Base-by-base conservation (phyloP, 2,329 filamentous ascomycete genomes). In the Zarea fungicola region DNA sequence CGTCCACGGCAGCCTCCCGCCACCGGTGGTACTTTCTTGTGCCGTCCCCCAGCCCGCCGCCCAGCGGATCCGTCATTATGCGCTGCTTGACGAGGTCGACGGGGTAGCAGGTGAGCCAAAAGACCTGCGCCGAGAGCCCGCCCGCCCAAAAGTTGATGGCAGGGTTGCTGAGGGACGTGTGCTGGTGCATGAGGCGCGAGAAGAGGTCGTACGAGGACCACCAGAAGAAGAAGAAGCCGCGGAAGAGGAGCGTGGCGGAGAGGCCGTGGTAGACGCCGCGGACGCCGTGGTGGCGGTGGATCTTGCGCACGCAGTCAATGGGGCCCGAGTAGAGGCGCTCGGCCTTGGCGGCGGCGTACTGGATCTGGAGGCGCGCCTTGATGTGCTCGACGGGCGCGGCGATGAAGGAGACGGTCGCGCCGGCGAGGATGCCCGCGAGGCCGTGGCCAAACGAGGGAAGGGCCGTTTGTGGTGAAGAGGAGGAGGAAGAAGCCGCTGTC, bases 111-210 rank as follows among this genome's bases (percentile, higher is more conserved):
- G 87, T 89, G 36, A 96, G 66, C 93, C 93, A 99, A 64, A 96
- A 99, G 14, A 96, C 71, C 73, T 99, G 93, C 0, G 93, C 93
- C 41, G 86, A 91, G 44, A 97, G 71, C 0, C 93, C 93, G 4
- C 93, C 93, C 0, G 93, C 92, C 92, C 92, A 97, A 72, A 99
- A 99, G 65, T 97, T 97, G 61, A 97, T 77, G 1, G 84, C 84
- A 0, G 93, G 89, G 0, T 82, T 81, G 47, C 86, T 86, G 47
- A 96, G 71, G 11, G 58, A 68, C 3, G 91, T 96, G 58, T 82
- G 73, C 16, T 79, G 67, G 48, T 79, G 73, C 62, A 97, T 72
- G 51, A 76, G 70, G 19, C 81, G 76, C 5, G 88, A 87, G 57
- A 97, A 78, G 25, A 96, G 58, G 60, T 96, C 92, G 72, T 99